These are phyloP conservation scores for Botrytis fragariae DNA, from an alignment of 2,329 filamentous ascomycete species.

Conservation along the genomic window DNA sequence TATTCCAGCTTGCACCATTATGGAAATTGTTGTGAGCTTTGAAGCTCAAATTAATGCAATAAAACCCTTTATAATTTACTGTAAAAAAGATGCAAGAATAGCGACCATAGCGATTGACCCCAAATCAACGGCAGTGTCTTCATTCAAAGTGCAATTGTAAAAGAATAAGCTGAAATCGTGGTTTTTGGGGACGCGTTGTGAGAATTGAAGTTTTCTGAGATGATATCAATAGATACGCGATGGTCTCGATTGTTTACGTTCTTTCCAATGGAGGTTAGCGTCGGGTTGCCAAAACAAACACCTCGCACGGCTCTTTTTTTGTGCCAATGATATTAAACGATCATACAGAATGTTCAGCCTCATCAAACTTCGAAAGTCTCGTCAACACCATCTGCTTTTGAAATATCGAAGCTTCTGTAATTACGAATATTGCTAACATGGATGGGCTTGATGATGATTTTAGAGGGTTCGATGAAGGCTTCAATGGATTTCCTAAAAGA, in stretches of 20 bases:
- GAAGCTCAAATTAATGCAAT: slow-evolving; percentile 26
- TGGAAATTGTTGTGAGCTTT: slow-evolving; percentile 34
- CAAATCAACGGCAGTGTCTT: slow-evolving; percentile 30
- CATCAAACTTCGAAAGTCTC: neutral
- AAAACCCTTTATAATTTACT: slow-evolving; percentile 26
- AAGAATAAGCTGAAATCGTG: slow-evolving; percentile 12
- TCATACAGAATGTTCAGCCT: neutral
- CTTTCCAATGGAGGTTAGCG: slow-evolving; percentile 24
- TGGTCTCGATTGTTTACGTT: slow-evolving; percentile 31
- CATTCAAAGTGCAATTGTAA: slow-evolving; percentile 8
- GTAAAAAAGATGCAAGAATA: slow-evolving; percentile 29
- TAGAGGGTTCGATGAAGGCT: slow-evolving; percentile 65
- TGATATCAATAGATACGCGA: slow-evolving; percentile 28
- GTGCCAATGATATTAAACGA: neutral
- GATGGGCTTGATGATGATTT: slow-evolving; percentile 51
- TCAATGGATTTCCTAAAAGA: slow-evolving; percentile 55
- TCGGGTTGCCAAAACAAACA: slow-evolving; percentile 1
- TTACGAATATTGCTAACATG: slow-evolving; percentile 32
- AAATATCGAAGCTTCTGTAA: neutral
- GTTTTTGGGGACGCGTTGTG: neutral
- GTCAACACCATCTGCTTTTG: neutral
- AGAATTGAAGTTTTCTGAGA: slow-evolving; percentile 12
- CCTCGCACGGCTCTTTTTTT: neutral
- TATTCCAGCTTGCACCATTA: slow-evolving; percentile 64
- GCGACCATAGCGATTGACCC: slow-evolving; percentile 34